Percentiles rank a stretch among this genome's conserved stretches.
phyloP scores from a whole-genome alignment of 2,329 filamentous ascomycete genomes.

The Colletotrichum scovillei region DNA sequence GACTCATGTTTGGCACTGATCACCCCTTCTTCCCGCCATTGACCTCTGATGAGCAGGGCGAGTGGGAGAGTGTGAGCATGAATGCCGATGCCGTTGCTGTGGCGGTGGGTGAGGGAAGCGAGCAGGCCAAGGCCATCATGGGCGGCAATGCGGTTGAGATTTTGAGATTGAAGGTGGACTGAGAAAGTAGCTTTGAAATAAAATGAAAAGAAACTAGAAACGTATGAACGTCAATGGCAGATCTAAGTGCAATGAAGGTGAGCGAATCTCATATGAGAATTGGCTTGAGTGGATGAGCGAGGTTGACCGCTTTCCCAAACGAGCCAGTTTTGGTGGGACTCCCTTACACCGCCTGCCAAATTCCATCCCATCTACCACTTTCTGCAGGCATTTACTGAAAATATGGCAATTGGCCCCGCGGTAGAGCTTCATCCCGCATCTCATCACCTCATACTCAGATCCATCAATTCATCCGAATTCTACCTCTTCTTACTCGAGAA shows the following conservation, averaged over 20 bases:
- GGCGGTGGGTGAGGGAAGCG: conserved; percentile 58
- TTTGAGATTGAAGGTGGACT: conserved; percentile 44
- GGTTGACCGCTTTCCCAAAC: neutral
- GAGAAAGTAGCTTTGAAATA: neutral
- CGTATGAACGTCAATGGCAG: neutral
- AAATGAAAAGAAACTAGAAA: neutral
- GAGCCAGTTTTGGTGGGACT: accelerated
- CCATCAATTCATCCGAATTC: neutral
- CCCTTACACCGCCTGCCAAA: neutral
- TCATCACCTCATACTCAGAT: neutral
- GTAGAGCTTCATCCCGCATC: neutral
- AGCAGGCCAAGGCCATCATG: conserved; percentile 64
- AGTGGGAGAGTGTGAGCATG: conserved; percentile 76
- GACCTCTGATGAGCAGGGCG: conserved; percentile 67
- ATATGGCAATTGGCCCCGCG: conserved; percentile 30
- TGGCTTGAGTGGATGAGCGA: neutral
- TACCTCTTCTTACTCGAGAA: neutral
- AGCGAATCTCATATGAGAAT: conserved; percentile 14
- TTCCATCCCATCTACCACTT: neutral
- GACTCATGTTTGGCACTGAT: conserved; percentile 84
- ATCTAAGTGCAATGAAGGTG: neutral
- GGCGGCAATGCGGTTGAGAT: conserved; percentile 69
- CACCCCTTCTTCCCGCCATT: conserved; percentile 89
- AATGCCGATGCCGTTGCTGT: conserved; percentile 64
- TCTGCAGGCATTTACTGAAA: conserved; percentile 33